Evolutionary conservation across 192 early-diverging fungal species (phyloP), one percentile per base, ranked within the genome.

Genomic region (Diversispora eburnea): DNA sequence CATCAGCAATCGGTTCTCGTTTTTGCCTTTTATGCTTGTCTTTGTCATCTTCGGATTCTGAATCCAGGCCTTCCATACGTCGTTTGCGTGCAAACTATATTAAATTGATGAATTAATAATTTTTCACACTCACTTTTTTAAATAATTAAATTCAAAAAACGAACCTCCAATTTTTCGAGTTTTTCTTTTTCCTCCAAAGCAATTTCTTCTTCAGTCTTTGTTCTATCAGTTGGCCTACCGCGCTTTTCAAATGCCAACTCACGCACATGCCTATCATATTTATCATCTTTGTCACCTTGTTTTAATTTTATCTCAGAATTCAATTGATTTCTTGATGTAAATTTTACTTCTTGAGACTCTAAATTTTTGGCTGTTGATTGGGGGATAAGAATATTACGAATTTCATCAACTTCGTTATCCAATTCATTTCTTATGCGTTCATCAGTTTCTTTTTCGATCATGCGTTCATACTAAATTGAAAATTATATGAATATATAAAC

Each of bases 131-230:
- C 25, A 33, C 25, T 2, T 33, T 33, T 33, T 33, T 33, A 33
- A 33, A 33, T 33, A 33, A 33, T 1, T 33, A 33, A 33, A 33
- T 33, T 33, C 25, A 33, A 33, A 33, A 33, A 33, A 33, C 25
- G 25, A 22, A 71, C 75, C 71, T 99, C 97, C 15, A 92, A 86
- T 76, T 90, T 88, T 76, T 96, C 95, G n/a, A 98, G 79, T 66
- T 91, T 87, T 42, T 86, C 86, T 75, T 90, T 90, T 52, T 93
- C 94, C 72, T 95, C 95, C 45, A 88, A 72, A 10, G 93, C 94
- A 69, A 88, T 77, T 81, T 99, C 98, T 70, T 96, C 94, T 77
- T 97, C 96, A 8, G 94, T 95, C 84, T 98, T 97, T 19, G 91
- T 76, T 13, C 98, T 88, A 78, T 99, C 95, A 64, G 93, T 88